Conservation (phyloP, 2,329 filamentous ascomycete species). For the Endocalyx cinctus region DNA sequence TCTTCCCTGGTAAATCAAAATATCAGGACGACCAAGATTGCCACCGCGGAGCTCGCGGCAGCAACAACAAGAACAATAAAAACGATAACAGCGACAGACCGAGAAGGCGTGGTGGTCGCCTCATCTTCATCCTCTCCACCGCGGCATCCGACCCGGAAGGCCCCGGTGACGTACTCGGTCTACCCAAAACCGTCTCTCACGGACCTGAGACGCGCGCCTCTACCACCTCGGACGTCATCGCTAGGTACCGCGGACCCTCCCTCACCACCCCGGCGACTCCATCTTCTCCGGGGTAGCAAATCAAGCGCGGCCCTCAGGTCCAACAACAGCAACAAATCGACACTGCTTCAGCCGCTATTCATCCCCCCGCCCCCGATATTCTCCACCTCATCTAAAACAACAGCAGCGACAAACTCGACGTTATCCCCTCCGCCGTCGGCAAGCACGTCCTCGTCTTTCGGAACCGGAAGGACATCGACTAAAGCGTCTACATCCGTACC, state of each 20-base stretch:
- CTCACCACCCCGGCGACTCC: slow-evolving; percentile 18
- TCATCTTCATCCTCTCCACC: slow-evolving; percentile 7
- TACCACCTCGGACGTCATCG: slow-evolving; percentile 31
- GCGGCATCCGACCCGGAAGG: slow-evolving; percentile 12
- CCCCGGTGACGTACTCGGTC: slow-evolving; percentile 32
- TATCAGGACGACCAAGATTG: slow-evolving; percentile 1
- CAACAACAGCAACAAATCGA: slow-evolving; percentile 16
- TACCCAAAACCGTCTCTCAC: slow-evolving; percentile 33
- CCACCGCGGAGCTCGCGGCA: not conserved
- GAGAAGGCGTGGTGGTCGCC: too few relatives aligned
- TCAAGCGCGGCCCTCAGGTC: slow-evolving; percentile 16
- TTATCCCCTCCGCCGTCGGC: too few relatives aligned
- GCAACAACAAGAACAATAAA: too few relatives aligned
- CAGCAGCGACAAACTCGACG: slow-evolving; percentile 4
- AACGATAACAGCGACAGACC: too few relatives aligned
- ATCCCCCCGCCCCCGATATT: slow-evolving; percentile 5
- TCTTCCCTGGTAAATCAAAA: too few relatives aligned
- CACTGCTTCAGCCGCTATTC: slow-evolving; percentile 9
- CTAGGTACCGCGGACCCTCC: slow-evolving; percentile 19
- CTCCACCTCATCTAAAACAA: slow-evolving; percentile 2
- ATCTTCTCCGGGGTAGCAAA: slow-evolving; percentile 16
- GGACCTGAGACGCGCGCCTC: slow-evolving; percentile 13
- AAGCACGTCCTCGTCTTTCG: too few relatives aligned
- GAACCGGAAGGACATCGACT: too few relatives aligned
- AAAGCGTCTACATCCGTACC: slow-evolving; percentile 19